These are phyloP conservation scores for Pueraria montana DNA, from an alignment of 306 rosid species.

Conservation along the genomic window DNA sequence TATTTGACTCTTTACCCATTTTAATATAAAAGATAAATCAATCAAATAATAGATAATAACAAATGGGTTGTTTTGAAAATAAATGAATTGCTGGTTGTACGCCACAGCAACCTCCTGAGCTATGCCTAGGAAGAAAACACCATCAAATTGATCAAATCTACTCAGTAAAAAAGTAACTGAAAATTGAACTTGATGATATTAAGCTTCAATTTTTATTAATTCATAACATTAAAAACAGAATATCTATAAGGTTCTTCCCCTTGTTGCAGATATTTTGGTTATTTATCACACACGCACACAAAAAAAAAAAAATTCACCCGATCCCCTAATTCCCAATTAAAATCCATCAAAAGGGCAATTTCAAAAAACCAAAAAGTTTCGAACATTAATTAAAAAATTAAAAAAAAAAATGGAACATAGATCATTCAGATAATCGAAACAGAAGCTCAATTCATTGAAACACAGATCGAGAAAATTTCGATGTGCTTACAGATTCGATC, in stretches of 20 bases:
- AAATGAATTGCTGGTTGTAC: no score
- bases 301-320: neutral
- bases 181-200: neutral
- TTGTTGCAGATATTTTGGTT: neutral
- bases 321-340: conserved; percentile 13
- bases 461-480: neutral
- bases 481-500: conserved; percentile 36
- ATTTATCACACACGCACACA: neutral
- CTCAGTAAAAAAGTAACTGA: neutral
- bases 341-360: neutral
- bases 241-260: conserved; percentile 11
- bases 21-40: no score
- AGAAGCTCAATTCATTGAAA: conserved; percentile 14
- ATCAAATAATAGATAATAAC: no score
- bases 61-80: no score
- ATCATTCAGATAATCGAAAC: conserved; percentile 26
- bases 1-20: no score
- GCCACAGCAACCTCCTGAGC: no score
- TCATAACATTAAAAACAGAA: conserved; percentile 36
- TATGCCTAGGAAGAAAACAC: neutral
- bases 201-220: neutral
- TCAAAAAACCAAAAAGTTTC: neutral
- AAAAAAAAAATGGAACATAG: neutral
- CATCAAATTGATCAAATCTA: conserved; percentile 18
- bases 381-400: neutral